Evolutionary conservation across 345 rosid species (phyloP), one percentile per base, ranked within the genome.

Genomic region (Reutealis trisperma): DNA sequence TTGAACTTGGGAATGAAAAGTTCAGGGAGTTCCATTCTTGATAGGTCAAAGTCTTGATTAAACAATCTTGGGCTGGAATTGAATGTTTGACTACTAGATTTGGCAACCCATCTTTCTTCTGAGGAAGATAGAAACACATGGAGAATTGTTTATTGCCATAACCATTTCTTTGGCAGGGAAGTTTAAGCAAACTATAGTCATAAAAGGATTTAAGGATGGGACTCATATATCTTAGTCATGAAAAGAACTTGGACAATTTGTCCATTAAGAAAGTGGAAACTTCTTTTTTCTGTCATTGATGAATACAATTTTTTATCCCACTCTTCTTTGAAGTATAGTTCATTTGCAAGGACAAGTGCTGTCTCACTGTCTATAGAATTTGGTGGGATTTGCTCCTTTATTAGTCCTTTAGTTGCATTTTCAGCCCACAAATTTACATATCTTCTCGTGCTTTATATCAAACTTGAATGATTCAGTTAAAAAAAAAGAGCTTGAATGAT

Each of bases 251-350:
- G 51, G 37, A 78, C 71, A 18, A 51, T 60, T 57, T 58, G 68
- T 10, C 84, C 83, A 47, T 63, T 68, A 34, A 78, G 57, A 32
- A 81, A 78, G 66, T 79, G 45, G 65, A 85, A 85, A 1, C 30
- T 14, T 75, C 60, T 68, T 37, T 4, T n/a, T 67, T 32, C 70
- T 72, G 86, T 78, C 51, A 54, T 68, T 2, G 74, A 78, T 13
- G 54, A 22, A 52, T 81, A 70, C 9, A 83, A 87, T n/a, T 42
- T 61, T 27, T 55, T 13, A 68, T 27, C 30, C 87, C 85, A 83
- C 11, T 76, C 55, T 22, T 80, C 87, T 82, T 83, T 85, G 74
- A 85, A 85, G 75, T 83, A 83, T 47, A 87, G 72, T 9, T 82
- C 88, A 73, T 82, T 85, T 12, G 75, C 86, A 25, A 85, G 82